Evolutionary conservation across 306 rosid species (phyloP).

Genomic region (Casuarina cunninghamiana): DNA sequence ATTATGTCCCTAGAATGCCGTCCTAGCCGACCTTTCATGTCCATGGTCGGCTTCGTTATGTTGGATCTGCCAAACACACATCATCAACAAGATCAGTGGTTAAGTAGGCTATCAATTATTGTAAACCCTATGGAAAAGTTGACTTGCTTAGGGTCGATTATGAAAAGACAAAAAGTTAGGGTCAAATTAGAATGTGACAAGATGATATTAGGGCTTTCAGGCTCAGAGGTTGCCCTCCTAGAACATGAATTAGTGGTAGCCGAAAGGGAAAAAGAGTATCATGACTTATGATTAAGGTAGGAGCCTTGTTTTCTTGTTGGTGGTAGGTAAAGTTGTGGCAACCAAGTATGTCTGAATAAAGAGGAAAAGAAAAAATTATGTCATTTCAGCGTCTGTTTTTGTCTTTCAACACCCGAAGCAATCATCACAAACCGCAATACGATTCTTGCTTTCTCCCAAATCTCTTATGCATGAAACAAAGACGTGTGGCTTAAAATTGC

Average conservation of each 20-base stretch:
- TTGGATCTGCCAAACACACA: conserved; percentile 5
- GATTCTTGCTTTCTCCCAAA: not conserved
- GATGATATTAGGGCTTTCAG: conserved; percentile 15
- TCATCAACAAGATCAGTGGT: not conserved
- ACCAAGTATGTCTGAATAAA: conserved; percentile 23
- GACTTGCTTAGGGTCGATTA: conserved; percentile 16
- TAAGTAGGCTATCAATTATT: conserved; percentile 3
- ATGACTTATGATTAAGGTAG: conserved; percentile 41
- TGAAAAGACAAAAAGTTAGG: conserved; percentile 20
- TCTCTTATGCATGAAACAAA: not conserved
- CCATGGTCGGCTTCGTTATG: conserved; percentile 11
- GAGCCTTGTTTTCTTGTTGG: conserved; percentile 34
- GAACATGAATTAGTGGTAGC: conserved; percentile 45
- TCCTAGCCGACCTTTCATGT: conserved; percentile 28
- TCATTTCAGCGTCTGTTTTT: conserved; percentile 8
- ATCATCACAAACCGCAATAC: not conserved
- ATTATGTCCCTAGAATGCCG: conserved; percentile 15
- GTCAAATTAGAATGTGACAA: conserved; percentile 26
- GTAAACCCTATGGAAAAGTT: conserved; percentile 24
- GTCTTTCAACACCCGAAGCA: not conserved
- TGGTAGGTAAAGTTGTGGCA: conserved; percentile 35
- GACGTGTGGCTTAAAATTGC: conserved; percentile 1
- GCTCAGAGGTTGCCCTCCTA: conserved; percentile 3
- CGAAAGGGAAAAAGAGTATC: conserved; percentile 38
- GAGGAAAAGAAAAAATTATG: conserved; percentile 11